Conservation (phyloP, 371 early-diverging fungal genomes). For the Mucor mucedo region DNA sequence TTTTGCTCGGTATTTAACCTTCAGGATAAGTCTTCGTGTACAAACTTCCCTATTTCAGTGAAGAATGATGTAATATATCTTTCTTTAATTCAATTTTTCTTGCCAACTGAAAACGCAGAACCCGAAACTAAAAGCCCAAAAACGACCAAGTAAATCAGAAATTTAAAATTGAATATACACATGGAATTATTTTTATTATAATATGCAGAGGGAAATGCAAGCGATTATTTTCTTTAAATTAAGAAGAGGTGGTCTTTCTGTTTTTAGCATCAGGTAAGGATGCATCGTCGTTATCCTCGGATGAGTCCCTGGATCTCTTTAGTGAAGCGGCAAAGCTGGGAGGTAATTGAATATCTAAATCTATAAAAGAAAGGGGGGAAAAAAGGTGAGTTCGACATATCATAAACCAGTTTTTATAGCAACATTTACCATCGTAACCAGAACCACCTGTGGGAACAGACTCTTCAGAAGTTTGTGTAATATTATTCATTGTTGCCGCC, state of each 20-base stretch:
- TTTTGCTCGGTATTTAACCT: too few species aligned
- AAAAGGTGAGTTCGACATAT: background rate
- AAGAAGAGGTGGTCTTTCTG: slow-evolving; percentile 2
- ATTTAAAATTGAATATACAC: too few species aligned
- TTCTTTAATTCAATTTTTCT: too few species aligned
- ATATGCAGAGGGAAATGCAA: too few species aligned
- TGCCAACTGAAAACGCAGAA: too few species aligned
- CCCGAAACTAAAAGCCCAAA: too few species aligned
- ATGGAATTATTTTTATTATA: too few species aligned
- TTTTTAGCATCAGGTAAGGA: background rate
- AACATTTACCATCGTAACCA: slow-evolving; percentile 27
- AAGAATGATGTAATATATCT: too few species aligned
- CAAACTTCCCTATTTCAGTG: too few species aligned
- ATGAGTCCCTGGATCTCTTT: slow-evolving; percentile 12
- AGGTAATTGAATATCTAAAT: slow-evolving; percentile 22
- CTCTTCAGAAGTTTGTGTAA: background rate
- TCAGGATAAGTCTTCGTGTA: too few species aligned
- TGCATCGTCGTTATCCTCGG: background rate
- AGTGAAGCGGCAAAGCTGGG: slow-evolving; percentile 19
- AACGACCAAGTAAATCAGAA: too few species aligned
- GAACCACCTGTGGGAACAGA: slow-evolving; percentile 25
- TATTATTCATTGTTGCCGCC: slow-evolving; percentile 5
- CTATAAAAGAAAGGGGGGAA: background rate
- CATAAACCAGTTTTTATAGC: background rate
- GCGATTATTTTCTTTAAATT: background rate